A percentile compares a stretch with the other conserved stretches of the same genome.
phyloP scores from a whole-genome alignment of 179 eudicot species.

The Patellifolia procumbens region DNA sequence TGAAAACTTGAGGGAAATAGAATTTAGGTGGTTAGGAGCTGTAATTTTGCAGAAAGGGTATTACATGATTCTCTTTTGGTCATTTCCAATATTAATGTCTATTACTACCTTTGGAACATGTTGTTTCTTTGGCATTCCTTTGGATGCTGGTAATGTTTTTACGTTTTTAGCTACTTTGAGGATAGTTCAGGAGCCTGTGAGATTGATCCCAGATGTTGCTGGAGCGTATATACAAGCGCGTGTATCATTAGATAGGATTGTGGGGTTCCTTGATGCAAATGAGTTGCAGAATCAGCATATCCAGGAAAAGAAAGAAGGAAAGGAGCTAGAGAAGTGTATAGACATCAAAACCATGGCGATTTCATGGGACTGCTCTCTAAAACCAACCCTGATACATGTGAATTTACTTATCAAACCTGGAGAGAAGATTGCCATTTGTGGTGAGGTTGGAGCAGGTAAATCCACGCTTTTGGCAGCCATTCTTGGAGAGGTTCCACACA shows the following conservation, averaged over 20 bases:
- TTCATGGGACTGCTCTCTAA: conserved; percentile 29
- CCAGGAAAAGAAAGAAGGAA: neutral
- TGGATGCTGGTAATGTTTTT: conserved; percentile 65
- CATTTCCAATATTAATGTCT: conserved; percentile 67
- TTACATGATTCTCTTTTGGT: conserved; percentile 50
- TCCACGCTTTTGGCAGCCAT: conserved; percentile 41
- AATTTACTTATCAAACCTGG: conserved; percentile 26
- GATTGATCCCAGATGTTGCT: conserved; percentile 62
- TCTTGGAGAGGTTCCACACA: conserved; percentile 52
- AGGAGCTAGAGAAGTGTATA: conserved; percentile 17
- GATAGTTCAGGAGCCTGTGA: conserved; percentile 67
- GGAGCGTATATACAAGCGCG: conserved; percentile 53
- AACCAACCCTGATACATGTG: conserved; percentile 20
- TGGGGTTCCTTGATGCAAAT: conserved; percentile 20
- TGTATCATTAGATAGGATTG: conserved; percentile 66
- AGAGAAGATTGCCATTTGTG: conserved; percentile 37
- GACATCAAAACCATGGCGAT: conserved; percentile 14
- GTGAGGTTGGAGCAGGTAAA: conserved; percentile 41
- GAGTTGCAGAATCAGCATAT: conserved; percentile 19
- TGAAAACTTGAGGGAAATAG: conserved; percentile 45
- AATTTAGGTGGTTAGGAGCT: conserved; percentile 47
- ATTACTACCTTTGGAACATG: conserved; percentile 59
- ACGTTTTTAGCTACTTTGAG: conserved; percentile 66
- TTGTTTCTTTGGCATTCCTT: conserved; percentile 48
- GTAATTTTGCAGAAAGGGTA: conserved; percentile 11